Base-by-base conservation (phyloP, 2,329 filamentous ascomycete species). In the Aureobasidium subglaciale region DNA sequence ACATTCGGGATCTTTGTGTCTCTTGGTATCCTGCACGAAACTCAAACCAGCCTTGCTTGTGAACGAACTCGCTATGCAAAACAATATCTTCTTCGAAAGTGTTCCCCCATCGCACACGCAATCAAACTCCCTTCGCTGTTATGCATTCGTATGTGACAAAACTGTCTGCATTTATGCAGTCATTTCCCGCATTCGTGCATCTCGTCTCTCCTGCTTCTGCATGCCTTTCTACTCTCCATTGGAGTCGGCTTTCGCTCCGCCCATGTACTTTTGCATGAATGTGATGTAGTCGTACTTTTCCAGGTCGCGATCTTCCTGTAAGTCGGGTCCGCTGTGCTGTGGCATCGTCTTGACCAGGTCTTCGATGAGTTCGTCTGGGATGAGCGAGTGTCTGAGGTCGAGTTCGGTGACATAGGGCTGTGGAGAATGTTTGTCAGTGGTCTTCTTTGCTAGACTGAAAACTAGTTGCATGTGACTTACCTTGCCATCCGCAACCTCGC, bases 401-500 rank as follows among this genome's bases (percentile, higher is more conserved):
- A 99, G 87, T 74, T 99, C 93, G 5, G 93, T 99, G 37, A 99
- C 93, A 70, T 99, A 99, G 10, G 92, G 91, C 78, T 83, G 58
- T 50, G 20, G 16, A 55, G 16, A 8, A 32, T 35, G 40, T 58
- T 41, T 41, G 55, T 46, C 35, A 55, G 32, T 30, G n/a, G n/a
- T n/a, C n/a, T n/a, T n/a, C 13, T 18, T 10, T 20, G 13, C 24
- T 30, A 10, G 11, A 9, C 5, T 18, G 41, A 2, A 16, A 13
- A 29, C 34, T 10, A 20, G 38, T 55, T 13, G 3, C n/a, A 16
- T 24, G 16, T 46, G 40, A 63, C 76, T 63, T 69, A 81, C 79
- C 75, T 99, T 99, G 62, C 93, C 93, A 74, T 99, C 93, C 16
- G 93, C 93, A 42, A 99, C 93, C 73, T 99, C 93, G 57, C 86